Evolutionary conservation across 306 rosid species (phyloP).

Genomic region (Datisca glomerata): DNA sequence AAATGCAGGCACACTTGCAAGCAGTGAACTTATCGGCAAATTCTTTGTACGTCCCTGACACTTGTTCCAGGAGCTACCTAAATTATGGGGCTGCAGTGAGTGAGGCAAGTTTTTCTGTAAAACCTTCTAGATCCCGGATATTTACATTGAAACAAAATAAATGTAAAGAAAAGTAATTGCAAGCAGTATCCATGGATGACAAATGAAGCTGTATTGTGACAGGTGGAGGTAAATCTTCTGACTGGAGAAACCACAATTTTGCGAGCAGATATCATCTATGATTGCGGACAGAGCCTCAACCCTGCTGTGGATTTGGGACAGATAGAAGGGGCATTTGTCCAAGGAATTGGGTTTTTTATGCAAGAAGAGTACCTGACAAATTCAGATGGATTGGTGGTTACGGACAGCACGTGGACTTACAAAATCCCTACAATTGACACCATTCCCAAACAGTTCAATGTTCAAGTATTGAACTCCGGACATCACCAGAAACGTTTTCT

Average conservation of each 20-base stretch:
- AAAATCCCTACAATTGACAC: conserved; percentile 85
- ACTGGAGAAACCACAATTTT: conserved; percentile 70
- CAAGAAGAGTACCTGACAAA: conserved; percentile 61
- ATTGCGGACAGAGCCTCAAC: conserved; percentile 94
- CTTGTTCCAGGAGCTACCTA: conserved; percentile 31
- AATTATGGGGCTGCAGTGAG: conserved; percentile 88
- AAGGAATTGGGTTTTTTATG: conserved; percentile 89
- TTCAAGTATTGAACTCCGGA: conserved; percentile 66
- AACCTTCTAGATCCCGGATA: neutral
- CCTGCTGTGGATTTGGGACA: conserved; percentile 97
- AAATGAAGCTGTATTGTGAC: too few species aligned
- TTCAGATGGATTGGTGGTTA: conserved; percentile 49
- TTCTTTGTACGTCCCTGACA: conserved; percentile 38
- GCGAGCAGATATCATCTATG: conserved; percentile 73
- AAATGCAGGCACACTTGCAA: conserved; percentile 52
- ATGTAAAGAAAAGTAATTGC: neutral
- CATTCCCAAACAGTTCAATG: conserved; percentile 68
- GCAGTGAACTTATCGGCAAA: conserved; percentile 66
- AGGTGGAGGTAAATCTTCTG: conserved; percentile 84
- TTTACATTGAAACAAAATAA: conserved; percentile 1
- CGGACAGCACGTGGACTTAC: conserved; percentile 79
- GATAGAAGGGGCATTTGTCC: conserved; percentile 97
- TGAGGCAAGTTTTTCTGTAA: conserved; percentile 38
- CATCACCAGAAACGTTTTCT: conserved; percentile 66
- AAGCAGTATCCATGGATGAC: conserved; percentile 3